Evolutionary conservation across 257 asterid genomes (phyloP), one percentile per base, ranked within the genome.

Genomic region (Agastache rugosa): DNA sequence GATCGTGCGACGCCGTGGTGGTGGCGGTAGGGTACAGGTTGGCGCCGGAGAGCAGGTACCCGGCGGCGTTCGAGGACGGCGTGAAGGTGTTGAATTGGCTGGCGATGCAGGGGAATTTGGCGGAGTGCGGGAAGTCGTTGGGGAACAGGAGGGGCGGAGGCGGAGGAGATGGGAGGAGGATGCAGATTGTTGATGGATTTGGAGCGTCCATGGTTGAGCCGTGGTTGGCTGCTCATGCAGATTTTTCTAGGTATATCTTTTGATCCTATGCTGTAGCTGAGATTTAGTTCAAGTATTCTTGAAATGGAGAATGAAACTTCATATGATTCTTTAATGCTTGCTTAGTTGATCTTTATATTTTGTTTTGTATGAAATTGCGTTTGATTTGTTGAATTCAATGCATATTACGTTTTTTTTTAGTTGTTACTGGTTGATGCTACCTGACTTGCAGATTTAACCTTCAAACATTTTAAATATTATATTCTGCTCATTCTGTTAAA

Each of bases 151-250:
- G 85, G 73, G 51, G 77, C n/a, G 81, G 73, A 9, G 79, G 82
- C 11, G 80, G 76, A 29, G 83, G 83, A 45, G 88, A 73, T 41
- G 84, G 84, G 31, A 76, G 88, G 79, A 79, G 92, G 88, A 65
- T 82, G 83, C 90, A 88, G 77, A 90, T 92, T 68, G 92, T 84
- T 45, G 96, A 92, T 79, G 97, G 93, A 11, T 90, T 88, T 71
- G 93, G 94, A 51, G 75, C 85, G 2, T 77, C 85, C 9, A 83
- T 84, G 86, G 88, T 79, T 58, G 97, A 90, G 59, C 97, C 97
- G 1, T 92, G 97, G 97, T 74, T 92, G 81, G 96, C 96, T 80
- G 92, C 97, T 83, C 97, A 92, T 78, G 95, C 83, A n/a, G 97
- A 90, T 68, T 87, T 79, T 41, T 90, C 93, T 10, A 92, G 97